A percentile compares a stretch with the other conserved stretches of the same genome.
phyloP scores from a whole-genome alignment of 2,329 filamentous ascomycete genomes.

The Cadophora malorum region DNA sequence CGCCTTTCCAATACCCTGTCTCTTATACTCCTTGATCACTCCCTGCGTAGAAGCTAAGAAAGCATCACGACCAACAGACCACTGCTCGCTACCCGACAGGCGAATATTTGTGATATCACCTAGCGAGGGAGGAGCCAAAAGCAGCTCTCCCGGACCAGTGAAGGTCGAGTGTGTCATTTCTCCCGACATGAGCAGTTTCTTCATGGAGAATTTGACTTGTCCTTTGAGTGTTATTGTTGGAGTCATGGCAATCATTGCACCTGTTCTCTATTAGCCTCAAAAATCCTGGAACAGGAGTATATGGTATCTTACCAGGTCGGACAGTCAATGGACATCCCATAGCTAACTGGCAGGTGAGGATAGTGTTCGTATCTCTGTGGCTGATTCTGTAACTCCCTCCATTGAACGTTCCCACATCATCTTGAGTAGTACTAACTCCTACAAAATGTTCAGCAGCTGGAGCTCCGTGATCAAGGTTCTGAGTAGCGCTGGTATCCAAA shows the following conservation, averaged over 20 bases:
- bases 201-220: constrained; percentile 82
- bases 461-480: constrained; percentile 50
- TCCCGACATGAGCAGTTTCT: constrained; percentile 85
- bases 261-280: constrained; percentile 47
- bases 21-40: constrained; percentile 86
- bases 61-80: constrained; percentile 86
- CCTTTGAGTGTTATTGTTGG: constrained; percentile 85
- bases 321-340: constrained; percentile 83
- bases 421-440: constrained; percentile 67
- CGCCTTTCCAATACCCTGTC: constrained; percentile 84
- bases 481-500: constrained; percentile 42
- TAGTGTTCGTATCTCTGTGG: constrained; percentile 88
- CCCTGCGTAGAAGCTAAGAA: constrained; percentile 87
- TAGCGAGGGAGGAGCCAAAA: constrained; percentile 79
- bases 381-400: constrained; percentile 93
- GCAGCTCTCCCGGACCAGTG: constrained; percentile 88
- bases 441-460: constrained; percentile 59
- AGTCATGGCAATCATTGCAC: constrained; percentile 95
- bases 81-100: constrained; percentile 73
- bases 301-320: constrained; percentile 67
- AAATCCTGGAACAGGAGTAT: background rate
- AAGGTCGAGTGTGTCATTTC: constrained; percentile 81
- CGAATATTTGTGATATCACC: constrained; percentile 87
- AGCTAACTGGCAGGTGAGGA: constrained; percentile 87
- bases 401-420: constrained; percentile 97